Base-by-base conservation (phyloP, 225 moss, liverwort and hornwort species). In the Thuidium tamariscinum region DNA sequence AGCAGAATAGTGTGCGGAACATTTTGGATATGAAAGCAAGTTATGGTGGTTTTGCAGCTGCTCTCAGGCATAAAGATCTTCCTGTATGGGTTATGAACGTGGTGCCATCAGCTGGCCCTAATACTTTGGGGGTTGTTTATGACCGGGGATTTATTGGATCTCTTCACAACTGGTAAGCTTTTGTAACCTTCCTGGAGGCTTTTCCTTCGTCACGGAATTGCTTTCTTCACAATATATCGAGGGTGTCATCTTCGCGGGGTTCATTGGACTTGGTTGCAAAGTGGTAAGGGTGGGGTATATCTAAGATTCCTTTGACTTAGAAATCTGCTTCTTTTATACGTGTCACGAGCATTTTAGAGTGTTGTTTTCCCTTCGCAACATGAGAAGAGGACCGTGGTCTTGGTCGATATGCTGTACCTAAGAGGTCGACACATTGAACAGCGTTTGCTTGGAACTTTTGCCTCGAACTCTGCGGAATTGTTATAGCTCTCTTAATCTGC, bases 61-160 rank as follows among this genome's bases (percentile, higher is more conserved):
- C 96, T 70, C 91, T 97, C 34, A 87, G 77, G 60, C 93, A 92
- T 29, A 93, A 86, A 26, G 93, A 91, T 80, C 81, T 95, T 68
- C 95, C 96, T 69, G 94, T 99, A n/a, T 99, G 98, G 98, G 94
- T 94, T 69, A 99, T 99, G 98, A 99, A 99, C 84, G 97, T 94
- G 67, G 96, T 97, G 56, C 93, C 96, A 48, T 90, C 95, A 54
- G 67, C 86, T 84, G 95, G 90, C 49, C 90, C 89, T 13, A 96
- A 99, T 73, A 97, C 95, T 51, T 86, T 99, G 88, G 94, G 95
- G 83, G 83, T 95, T 80, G 94, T 99, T 23, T 99, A 97, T 71
- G 98, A 99, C 87, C 94, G 98, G 37, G 98, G 98, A 80, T 93
- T 99, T 56, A 97, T 99, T 89, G 98, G 98, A 90, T 89, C 94